Evolutionary conservation across 768 basidiomycete genomes (phyloP).

Genomic region (Strobilomyces confusus): DNA sequence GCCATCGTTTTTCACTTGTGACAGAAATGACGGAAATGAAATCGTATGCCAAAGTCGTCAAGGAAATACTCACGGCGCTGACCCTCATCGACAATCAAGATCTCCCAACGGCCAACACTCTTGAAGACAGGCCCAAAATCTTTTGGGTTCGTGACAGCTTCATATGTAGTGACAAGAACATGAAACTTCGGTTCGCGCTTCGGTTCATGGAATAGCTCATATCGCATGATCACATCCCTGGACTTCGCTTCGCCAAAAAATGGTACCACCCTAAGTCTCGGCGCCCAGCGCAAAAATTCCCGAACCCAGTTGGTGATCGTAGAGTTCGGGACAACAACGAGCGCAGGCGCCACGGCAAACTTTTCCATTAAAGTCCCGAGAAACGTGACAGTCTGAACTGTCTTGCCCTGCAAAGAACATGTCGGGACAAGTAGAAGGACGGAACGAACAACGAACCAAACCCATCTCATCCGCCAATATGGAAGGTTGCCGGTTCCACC

Average conservation of each 20-base stretch:
- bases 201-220: constrained; percentile 68
- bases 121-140: constrained; percentile 79
- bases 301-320: constrained; percentile 95
- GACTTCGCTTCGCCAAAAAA: constrained; percentile 80
- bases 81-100: constrained; percentile 89
- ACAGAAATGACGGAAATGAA: constrained; percentile 14
- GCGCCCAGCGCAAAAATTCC: constrained; percentile 80
- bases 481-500: constrained; percentile 81
- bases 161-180: constrained; percentile 91
- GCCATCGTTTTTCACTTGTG: constrained; percentile 75
- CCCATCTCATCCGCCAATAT: constrained; percentile 99
- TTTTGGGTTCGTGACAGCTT: constrained; percentile 63
- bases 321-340: constrained; percentile 95
- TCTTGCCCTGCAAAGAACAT: constrained; percentile 64
- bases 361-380: constrained; percentile 59
- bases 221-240: constrained; percentile 75
- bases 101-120: constrained; percentile 85
- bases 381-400: constrained; percentile 87
- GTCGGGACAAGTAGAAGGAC: constrained; percentile 2
- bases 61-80: constrained; percentile 65
- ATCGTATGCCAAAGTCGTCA: background rate
- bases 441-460: constrained; percentile 44
- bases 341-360: constrained; percentile 66
- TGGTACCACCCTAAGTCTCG: constrained; percentile 70
- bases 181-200: constrained; percentile 68